A percentile compares a stretch with the other conserved stretches of the same genome.
Conservation (phyloP, 2,329 filamentous ascomycete genomes). For the Fonsecaea erecta region DNA sequence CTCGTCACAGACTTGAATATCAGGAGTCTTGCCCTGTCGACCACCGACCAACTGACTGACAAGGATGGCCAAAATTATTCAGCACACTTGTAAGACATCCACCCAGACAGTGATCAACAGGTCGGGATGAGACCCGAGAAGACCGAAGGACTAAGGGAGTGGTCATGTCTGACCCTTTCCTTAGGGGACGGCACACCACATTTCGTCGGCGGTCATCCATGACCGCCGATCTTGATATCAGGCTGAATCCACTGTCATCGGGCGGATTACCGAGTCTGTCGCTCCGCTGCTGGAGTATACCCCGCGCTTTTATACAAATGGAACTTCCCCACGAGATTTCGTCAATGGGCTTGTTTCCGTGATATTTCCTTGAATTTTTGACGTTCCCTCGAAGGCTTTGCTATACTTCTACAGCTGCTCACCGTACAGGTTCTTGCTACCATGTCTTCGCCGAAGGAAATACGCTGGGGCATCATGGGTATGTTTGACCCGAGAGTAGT, state of each 20-base stretch:
- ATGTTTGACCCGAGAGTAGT: background rate
- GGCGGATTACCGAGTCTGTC: slow-evolving; percentile 12
- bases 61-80: background rate
- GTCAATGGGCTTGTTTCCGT: background rate
- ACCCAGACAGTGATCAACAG: background rate
- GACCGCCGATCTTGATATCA: slow-evolving; percentile 17
- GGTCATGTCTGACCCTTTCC: background rate
- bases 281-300: background rate
- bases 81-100: background rate
- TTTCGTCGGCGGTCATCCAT: background rate
- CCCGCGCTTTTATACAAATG: slow-evolving; percentile 10
- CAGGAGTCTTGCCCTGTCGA: background rate
- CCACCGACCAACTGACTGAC: background rate
- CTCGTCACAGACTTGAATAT: background rate
- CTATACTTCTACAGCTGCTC: background rate
- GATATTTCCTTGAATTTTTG: background rate
- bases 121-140: slow-evolving; percentile 1
- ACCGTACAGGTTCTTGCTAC: background rate
- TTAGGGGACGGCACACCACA: background rate
- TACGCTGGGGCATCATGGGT: slow-evolving; percentile 38
- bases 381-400: background rate
- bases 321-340: background rate
- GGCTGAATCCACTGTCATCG: slow-evolving; percentile 27
- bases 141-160: background rate
- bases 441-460: slow-evolving; percentile 26